Base-by-base conservation (phyloP, 805 yeast genomes). In the Blastobotrys robertii region DNA sequence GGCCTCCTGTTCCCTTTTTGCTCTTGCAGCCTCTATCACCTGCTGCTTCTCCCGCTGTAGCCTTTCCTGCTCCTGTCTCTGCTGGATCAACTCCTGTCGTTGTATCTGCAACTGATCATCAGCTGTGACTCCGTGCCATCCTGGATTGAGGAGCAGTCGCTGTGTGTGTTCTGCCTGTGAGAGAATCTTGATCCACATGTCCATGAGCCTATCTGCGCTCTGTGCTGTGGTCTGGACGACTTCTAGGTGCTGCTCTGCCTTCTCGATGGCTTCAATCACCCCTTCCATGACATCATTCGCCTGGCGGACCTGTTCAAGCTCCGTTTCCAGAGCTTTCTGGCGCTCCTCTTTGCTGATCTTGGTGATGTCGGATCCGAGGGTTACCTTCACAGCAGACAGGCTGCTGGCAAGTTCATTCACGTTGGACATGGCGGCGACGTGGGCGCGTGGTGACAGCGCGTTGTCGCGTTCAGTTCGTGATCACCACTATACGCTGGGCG, bases 161-260 rank as follows among this genome's bases (percentile, higher is more conserved):
- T 57, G 54, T 8, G 58, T 58, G 33, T 55, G 62, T 41, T 57
- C 61, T 2, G 63, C 51, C 37, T 58, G 60, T 10, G 63, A 58
- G 30, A 58, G 39, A 28, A 58, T 56, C 35, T 50, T 44, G 30
- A 56, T 52, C 62, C 62, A 58, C 34, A 48, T 43, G 37, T 55
- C 54, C n/a, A 58, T 48, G 31, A 58, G 41, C 28, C 45, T 47
- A 39, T 58, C 58, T 10, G 59, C 55, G 36, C 56, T 58, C 28
- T 37, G 38, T 3, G 57, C 44, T 19, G 58, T 48, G 2, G 34
- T 22, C 19, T 46, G 42, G 30, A 55, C 53, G 4, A 38, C 31
- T 8, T 45, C 41, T 4, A 53, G 37, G 38, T 53, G 45, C 13
- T 34, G 9, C 15, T 46, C 44, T 1, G 54, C 46, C 25, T 34